Evolutionary conservation across 2,329 filamentous ascomycete genomes (phyloP), one percentile per base, ranked within the genome.

Genomic region (Dactylellina leptospora): DNA sequence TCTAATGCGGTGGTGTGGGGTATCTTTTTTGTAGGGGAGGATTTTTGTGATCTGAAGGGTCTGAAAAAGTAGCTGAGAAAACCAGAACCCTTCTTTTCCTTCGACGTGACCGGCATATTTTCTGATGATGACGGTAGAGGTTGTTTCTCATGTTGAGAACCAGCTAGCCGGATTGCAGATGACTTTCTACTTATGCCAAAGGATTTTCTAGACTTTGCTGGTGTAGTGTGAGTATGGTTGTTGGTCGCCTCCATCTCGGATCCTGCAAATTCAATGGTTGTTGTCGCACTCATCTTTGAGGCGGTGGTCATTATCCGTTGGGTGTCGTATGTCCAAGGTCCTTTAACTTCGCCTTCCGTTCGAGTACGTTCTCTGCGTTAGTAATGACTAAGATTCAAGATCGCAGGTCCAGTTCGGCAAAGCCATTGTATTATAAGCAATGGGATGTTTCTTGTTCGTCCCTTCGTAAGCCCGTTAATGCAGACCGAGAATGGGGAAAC

Each of bases 101-200:
- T 20, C 18, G 45, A 44, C 4, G 36, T 42, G 45, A 63, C 8
- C 18, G 58, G 66, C 66, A 72, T 70, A 28, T 18, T 58, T 23
- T 47, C 36, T 44, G 33, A 38, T 44, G 58, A 22, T 53, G 59
- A 54, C 38, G 53, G 59, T 50, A 18, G 27, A 13, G 63, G 47
- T 23, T 40, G 11, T 23, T 64, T 72, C 5, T 72, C 68, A 55
- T 64, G 33, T 23, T 42, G 58, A 4, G 56, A 59, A 28, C 44
- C 11, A 10, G 44, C 48, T 42, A 72, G 47, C 30, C 56, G 63
- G 27, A 72, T 63, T 36, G 68, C 68, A 38, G 68, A 72, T 5
- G 68, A 44, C 53, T 72, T 72, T 59, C 68, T 63, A 59, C 59
- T 72, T 54, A 72, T 72, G 45, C 68, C 68, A 64, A 72, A 72